phyloP scores from a whole-genome alignment of 2,329 filamentous ascomycete species.

The Apiospora malaysiana region DNA sequence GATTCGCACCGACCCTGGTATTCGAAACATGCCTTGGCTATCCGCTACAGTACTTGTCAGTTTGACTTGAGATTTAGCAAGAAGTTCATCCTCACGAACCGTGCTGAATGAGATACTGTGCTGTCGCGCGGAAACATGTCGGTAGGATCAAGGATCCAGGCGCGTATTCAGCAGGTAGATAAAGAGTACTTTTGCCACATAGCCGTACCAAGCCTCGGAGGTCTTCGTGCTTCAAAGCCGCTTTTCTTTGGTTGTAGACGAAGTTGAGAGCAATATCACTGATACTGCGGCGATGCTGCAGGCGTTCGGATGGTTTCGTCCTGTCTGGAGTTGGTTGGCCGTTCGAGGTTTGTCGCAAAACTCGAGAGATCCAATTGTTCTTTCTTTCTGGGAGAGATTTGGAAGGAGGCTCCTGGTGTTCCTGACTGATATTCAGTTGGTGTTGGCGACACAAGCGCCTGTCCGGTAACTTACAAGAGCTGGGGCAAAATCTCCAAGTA shows the following conservation, averaged over 20 bases:
- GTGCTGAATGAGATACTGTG: constrained; percentile 67
- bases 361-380: constrained; percentile 46
- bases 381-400: constrained; percentile 28
- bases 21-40: constrained; percentile 66
- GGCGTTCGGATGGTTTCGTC: constrained; percentile 34
- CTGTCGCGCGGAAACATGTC: constrained; percentile 70
- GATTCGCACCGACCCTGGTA: constrained; percentile 63
- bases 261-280: constrained; percentile 59
- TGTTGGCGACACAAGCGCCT: not conserved
- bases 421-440: not conserved
- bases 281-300: constrained; percentile 58
- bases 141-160: constrained; percentile 64
- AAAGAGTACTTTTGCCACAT: constrained; percentile 66
- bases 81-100: constrained; percentile 42
- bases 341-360: constrained; percentile 43
- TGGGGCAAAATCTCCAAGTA: constrained; percentile 36
- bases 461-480: constrained; percentile 29
- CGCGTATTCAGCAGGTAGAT: constrained; percentile 64
- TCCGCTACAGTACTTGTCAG: constrained; percentile 42
- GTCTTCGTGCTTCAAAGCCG: constrained; percentile 55
- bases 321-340: constrained; percentile 34
- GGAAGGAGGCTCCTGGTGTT: constrained; percentile 4
- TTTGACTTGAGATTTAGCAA: not conserved
- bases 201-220: constrained; percentile 66
- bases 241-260: constrained; percentile 48